These are phyloP conservation scores for Talaromyces marneffei DNA, from an alignment of 2,329 filamentous ascomycete genomes.

Conservation along the genomic window DNA sequence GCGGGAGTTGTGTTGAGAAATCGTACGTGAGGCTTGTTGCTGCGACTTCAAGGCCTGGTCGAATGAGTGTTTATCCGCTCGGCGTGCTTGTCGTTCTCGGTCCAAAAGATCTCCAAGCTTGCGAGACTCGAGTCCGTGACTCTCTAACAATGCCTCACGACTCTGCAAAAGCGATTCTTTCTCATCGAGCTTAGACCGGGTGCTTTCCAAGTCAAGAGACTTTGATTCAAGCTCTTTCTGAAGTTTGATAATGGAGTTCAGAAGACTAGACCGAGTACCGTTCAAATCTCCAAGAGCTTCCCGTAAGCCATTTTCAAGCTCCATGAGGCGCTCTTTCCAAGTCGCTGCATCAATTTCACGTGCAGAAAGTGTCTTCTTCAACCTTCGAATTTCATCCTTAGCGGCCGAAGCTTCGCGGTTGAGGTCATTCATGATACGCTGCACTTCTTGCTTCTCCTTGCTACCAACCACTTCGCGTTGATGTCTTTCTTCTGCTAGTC, in stretches of 20 bases:
- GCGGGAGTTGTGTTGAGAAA: constrained; percentile 76
- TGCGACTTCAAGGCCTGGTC: constrained; percentile 85
- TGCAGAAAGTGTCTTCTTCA: constrained; percentile 75
- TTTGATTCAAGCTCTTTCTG: constrained; percentile 84
- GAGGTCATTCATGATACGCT: constrained; percentile 87
- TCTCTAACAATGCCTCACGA: constrained; percentile 81
- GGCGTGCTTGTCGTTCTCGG: constrained; percentile 78
- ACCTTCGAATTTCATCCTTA: constrained; percentile 76
- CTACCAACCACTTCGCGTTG: constrained; percentile 82
- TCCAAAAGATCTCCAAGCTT: constrained; percentile 84
- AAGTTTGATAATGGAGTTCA: constrained; percentile 80
- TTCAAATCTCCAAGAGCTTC: constrained; percentile 82
- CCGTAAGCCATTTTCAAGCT: constrained; percentile 82
- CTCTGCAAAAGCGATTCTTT: constrained; percentile 87
- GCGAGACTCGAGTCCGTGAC: constrained; percentile 76
- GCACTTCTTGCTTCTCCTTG: constrained; percentile 89
- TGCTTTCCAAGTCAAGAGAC: constrained; percentile 71
- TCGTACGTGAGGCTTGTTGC: constrained; percentile 77
- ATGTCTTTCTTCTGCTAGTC: constrained; percentile 71
- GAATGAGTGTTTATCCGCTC: constrained; percentile 79
- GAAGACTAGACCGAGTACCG: constrained; percentile 75
- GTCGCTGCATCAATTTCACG: constrained; percentile 83
- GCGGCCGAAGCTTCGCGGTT: constrained; percentile 74
- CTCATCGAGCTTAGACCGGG: constrained; percentile 72
- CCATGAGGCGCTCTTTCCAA: constrained; percentile 85